A percentile compares a stretch with the other conserved stretches of the same genome.
phyloP scores from a whole-genome alignment of 176 grass and related monocot species.

The Puccinellia tenuiflora region DNA sequence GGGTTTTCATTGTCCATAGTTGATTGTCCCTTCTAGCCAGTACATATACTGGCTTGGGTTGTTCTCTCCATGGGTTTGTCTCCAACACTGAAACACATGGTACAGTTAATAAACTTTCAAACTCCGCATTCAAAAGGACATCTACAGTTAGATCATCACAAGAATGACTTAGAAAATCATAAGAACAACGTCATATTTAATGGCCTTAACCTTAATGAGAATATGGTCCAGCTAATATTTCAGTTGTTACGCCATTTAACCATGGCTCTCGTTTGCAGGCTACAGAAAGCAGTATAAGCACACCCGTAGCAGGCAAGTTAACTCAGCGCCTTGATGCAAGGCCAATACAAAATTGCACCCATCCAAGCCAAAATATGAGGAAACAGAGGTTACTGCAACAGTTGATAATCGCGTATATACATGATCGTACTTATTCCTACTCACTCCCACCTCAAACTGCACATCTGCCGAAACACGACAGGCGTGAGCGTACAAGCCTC shows the following conservation, averaged over 20 bases:
- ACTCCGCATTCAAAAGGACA: background rate
- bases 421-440: background rate
- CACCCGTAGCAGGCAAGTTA: background rate
- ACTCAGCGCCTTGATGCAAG: background rate
- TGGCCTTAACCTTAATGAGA: background rate
- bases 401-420: background rate
- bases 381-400: background rate
- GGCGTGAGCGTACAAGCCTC: constrained; percentile 14
- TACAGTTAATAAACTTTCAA: background rate
- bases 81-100: constrained; percentile 62
- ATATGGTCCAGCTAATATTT: background rate
- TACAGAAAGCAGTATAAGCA: background rate
- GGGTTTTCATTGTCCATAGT: constrained; percentile 98
- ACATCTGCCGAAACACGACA: background rate
- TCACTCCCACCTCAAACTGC: background rate
- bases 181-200: background rate
- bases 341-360: background rate
- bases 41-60: constrained; percentile 82
- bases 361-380: background rate
- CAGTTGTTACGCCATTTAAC: background rate
- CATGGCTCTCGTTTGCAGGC: background rate
- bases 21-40: constrained; percentile 77
- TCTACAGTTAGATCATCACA: background rate
- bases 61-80: constrained; percentile 96
- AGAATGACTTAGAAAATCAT: background rate